Conservation (phyloP, 805 yeast species). For the Barnettozyma sucrosica region DNA sequence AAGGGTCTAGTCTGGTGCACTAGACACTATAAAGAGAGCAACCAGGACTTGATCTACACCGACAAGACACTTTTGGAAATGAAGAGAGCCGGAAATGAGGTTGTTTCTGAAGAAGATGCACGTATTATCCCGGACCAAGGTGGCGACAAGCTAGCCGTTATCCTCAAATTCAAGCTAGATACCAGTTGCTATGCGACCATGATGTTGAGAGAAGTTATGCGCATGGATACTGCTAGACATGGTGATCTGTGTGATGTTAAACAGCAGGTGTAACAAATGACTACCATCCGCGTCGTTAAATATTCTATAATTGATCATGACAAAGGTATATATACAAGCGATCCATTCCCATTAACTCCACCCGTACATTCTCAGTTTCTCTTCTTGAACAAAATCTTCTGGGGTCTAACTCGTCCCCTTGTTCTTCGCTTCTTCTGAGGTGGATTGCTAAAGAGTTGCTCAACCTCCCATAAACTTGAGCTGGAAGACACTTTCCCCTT, state of each 20-base stretch:
- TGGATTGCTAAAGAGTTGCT: constrained; percentile 6
- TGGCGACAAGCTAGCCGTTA: constrained; percentile 54
- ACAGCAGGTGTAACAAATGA: constrained; percentile 6
- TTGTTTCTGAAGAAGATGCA: neutral
- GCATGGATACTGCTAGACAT: constrained; percentile 59
- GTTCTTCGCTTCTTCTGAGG: constrained; percentile 8
- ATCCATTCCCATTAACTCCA: neutral
- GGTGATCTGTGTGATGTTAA: constrained; percentile 42
- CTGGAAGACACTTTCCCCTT: constrained; percentile 4
- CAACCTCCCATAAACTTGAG: constrained; percentile 5
- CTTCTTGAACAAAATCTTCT: constrained; percentile 1
- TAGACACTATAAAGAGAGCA: constrained; percentile 54
- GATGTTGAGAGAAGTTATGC: constrained; percentile 91
- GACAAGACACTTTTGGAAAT: constrained; percentile 56
- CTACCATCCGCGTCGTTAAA: neutral
- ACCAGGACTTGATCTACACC: constrained; percentile 70
- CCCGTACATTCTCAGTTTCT: neutral
- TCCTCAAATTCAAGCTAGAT: constrained; percentile 71
- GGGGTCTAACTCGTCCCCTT: constrained; percentile 12
- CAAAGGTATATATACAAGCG: neutral
- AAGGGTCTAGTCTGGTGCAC: constrained; percentile 53
- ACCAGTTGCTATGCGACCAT: constrained; percentile 94
- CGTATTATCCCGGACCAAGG: constrained; percentile 13
- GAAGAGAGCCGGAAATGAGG: constrained; percentile 21
- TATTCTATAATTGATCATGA: neutral